Evolutionary conservation across 768 basidiomycete species (phyloP).

Genomic region (Coprinopsis strossmayeri): DNA sequence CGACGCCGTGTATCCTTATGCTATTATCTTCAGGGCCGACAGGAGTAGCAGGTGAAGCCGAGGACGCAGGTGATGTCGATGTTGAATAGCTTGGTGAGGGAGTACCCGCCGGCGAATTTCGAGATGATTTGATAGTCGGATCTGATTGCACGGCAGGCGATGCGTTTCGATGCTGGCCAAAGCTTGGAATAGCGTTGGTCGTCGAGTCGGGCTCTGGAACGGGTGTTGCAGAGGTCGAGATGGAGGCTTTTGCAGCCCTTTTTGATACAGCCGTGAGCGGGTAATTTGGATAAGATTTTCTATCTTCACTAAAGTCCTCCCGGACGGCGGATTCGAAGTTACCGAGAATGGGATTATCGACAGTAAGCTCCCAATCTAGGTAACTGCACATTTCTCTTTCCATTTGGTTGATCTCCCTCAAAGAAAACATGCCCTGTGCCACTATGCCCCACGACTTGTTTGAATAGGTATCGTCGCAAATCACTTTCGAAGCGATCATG

Average conservation of each 20-base stretch:
- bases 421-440: constrained; percentile 77
- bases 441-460: constrained; percentile 93
- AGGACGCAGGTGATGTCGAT: constrained; percentile 54
- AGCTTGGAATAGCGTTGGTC: constrained; percentile 42
- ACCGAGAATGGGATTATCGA: constrained; percentile 53
- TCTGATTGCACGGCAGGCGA: not conserved
- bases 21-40: constrained; percentile 43
- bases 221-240: constrained; percentile 32
- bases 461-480: constrained; percentile 90
- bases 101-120: constrained; percentile 26
- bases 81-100: constrained; percentile 47
- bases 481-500: constrained; percentile 90
- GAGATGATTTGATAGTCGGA: constrained; percentile 24
- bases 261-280: constrained; percentile 56
- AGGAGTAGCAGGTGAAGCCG: constrained; percentile 56
- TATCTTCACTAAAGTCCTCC: constrained; percentile 46
- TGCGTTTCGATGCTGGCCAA: constrained; percentile 29
- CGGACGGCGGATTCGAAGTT: constrained; percentile 58
- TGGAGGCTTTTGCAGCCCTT: constrained; percentile 41
- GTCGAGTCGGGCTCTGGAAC: constrained; percentile 36
- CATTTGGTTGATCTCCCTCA: constrained; percentile 95
- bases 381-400: constrained; percentile 91
- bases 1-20: constrained; percentile 40
- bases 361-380: constrained; percentile 86
- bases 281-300: constrained; percentile 58